A percentile compares a stretch with the other conserved stretches of the same genome.
These are phyloP conservation scores for Candida maesae DNA, from an alignment of 805 yeast species.

Conservation along the genomic window DNA sequence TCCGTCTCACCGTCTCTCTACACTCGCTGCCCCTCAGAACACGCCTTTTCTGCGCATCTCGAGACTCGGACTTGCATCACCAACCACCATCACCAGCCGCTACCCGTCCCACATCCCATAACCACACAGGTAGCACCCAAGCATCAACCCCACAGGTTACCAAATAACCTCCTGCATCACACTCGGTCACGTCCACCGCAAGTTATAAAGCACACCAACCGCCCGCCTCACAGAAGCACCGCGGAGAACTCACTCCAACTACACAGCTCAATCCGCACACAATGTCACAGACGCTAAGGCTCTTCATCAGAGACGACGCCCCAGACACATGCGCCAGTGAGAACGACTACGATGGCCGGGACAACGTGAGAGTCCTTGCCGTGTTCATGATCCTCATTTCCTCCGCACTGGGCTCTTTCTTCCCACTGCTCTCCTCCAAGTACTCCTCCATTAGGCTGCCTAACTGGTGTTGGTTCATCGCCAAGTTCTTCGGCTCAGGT, in stretches of 20 bases:
- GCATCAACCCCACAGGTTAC: slow-evolving; percentile 2
- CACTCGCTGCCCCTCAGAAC: no score
- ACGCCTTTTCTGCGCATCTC: no score
- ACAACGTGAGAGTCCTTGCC: slow-evolving; percentile 49
- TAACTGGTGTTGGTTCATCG: slow-evolving; percentile 57
- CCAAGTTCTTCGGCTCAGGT: slow-evolving; percentile 80
- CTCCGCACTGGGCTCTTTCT: slow-evolving; percentile 54
- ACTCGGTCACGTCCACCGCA: no score
- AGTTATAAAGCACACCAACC: no score
- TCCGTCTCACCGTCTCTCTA: no score
- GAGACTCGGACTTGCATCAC: no score
- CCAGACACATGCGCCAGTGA: slow-evolving; percentile 33
- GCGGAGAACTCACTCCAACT: neutral
- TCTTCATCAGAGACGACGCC: slow-evolving; percentile 24
- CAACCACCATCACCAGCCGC: no score
- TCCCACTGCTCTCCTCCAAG: slow-evolving; percentile 59
- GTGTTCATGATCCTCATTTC: slow-evolving; percentile 59
- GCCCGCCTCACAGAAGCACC: no score
- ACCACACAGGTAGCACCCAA: no score
- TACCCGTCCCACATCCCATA: no score
- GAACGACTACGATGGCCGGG: slow-evolving; percentile 43
- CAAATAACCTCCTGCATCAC: no score
- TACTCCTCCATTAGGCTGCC: slow-evolving; percentile 59
- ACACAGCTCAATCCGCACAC: slow-evolving; percentile 1
- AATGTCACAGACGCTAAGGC: slow-evolving; percentile 1